Percentiles rank a stretch among this genome's conserved stretches.
Evolutionary conservation across 2,329 filamentous ascomycete genomes (phyloP).

Genomic region (Cercospora zeina): DNA sequence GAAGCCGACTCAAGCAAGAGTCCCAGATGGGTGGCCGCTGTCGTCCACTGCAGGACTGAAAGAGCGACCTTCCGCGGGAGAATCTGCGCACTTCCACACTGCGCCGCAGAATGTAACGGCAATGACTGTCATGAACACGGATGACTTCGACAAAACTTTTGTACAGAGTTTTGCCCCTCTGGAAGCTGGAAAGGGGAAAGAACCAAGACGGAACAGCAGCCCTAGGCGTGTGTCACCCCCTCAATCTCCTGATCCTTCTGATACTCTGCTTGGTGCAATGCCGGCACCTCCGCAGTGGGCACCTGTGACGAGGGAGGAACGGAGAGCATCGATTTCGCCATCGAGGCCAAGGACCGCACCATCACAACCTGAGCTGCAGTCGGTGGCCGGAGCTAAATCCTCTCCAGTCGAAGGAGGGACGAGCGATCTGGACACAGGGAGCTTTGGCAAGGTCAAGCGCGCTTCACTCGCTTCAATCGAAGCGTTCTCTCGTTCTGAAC

Average conservation of each 20-base stretch:
- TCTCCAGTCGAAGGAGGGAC: not conserved
- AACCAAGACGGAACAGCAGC: not conserved
- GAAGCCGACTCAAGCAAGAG: conserved; percentile 11
- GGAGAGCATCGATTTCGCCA: not conserved
- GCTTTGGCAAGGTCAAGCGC: conserved; percentile 30
- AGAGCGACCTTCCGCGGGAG: not conserved
- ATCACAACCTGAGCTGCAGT: not conserved
- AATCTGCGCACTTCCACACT: not conserved
- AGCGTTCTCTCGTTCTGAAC: conserved; percentile 35
- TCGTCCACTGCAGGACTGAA: not conserved
- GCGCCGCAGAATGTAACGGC: conserved; percentile 28
- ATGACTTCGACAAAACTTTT: conserved; percentile 40
- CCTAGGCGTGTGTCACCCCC: not conserved
- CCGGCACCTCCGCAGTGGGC: not conserved
- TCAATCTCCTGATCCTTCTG: not conserved
- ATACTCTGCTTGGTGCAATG: not conserved
- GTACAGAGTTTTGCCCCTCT: conserved; percentile 33
- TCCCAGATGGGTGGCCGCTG: conserved; percentile 34
- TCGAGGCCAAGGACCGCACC: conserved; percentile 15
- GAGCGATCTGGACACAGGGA: not conserved
- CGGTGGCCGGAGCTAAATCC: not conserved
- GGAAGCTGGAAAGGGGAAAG: too few species aligned
- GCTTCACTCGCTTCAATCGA: conserved; percentile 42
- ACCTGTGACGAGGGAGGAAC: not conserved
- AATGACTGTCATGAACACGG: conserved; percentile 31